Percentiles rank a stretch among this genome's conserved stretches.
phyloP scores from a whole-genome alignment of 2,329 filamentous ascomycete species.

The Cercospora citrullina region DNA sequence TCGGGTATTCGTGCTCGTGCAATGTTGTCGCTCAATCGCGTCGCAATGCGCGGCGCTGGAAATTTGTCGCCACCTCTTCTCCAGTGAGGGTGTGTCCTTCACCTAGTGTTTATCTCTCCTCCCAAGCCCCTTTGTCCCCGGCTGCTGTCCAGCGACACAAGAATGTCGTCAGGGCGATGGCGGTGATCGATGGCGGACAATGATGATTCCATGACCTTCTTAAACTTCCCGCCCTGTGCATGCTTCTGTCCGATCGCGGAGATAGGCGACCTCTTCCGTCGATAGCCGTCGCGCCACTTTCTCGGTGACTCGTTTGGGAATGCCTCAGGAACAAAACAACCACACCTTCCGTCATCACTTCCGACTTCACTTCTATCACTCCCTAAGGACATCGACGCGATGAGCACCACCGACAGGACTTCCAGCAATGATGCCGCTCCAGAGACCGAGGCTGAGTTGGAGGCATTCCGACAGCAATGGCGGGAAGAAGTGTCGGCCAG shows the following conservation, averaged over 20 bases:
- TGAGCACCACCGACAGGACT: slow-evolving; percentile 16
- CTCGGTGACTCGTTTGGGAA: slow-evolving; percentile 1
- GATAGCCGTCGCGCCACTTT: slow-evolving; percentile 1
- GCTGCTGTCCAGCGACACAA: neutral
- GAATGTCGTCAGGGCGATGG: slow-evolving; percentile 3
- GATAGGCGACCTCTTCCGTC: neutral
- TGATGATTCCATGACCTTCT: slow-evolving; percentile 19
- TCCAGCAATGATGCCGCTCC: slow-evolving; percentile 18
- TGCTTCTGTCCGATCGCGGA: slow-evolving; percentile 9
- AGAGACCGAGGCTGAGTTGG: slow-evolving; percentile 65
- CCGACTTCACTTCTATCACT: neutral
- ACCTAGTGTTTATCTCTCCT: neutral
- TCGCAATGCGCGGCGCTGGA: neutral
- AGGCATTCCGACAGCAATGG: slow-evolving; percentile 85
- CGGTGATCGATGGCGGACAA: neutral
- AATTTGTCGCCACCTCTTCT: neutral
- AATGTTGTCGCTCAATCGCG: neutral
- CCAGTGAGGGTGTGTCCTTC: neutral
- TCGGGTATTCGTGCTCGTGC: neutral
- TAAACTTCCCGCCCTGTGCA: slow-evolving; percentile 4
- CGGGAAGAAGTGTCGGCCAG: slow-evolving; percentile 70
- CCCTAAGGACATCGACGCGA: neutral
- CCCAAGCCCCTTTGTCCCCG: neutral
- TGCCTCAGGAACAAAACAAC: neutral
- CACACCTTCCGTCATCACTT: neutral